Conservation (phyloP, 768 basidiomycete species). For the Russula lepida region DNA sequence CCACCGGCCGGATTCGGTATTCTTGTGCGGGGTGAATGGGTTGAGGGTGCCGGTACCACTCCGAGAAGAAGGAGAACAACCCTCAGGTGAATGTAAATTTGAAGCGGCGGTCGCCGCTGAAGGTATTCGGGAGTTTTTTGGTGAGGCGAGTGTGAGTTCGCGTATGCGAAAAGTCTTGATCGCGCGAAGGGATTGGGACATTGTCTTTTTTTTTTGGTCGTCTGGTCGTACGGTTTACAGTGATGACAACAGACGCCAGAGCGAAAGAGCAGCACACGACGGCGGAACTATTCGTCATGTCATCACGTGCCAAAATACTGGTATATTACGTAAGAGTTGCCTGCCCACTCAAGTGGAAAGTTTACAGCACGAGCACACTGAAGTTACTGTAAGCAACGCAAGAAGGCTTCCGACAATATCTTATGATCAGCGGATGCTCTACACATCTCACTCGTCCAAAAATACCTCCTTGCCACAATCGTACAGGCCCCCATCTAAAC, state of each 20-base stretch:
- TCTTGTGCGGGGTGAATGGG: conserved; percentile 61
- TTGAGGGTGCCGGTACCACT: conserved; percentile 32
- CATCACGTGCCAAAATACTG: conserved; percentile 2
- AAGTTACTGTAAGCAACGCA: background rate
- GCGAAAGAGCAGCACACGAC: background rate
- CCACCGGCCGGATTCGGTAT: conserved; percentile 57
- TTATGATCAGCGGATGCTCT: conserved; percentile 58
- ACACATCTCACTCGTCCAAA: conserved; percentile 81
- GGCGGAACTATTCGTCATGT: background rate
- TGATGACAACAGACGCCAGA: background rate
- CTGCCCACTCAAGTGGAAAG: conserved; percentile 9
- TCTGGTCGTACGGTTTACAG: background rate
- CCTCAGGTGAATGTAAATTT: conserved; percentile 5
- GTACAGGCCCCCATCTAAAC: conserved; percentile 62
- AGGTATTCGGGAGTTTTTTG: conserved; percentile 28
- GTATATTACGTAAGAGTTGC: background rate
- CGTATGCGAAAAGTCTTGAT: conserved; percentile 40
- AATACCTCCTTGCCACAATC: conserved; percentile 92
- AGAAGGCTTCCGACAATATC: conserved; percentile 38
- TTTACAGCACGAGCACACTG: conserved; percentile 3
- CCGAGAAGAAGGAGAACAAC: conserved; percentile 1
- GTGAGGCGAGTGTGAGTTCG: conserved; percentile 33
- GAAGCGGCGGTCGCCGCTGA: conserved; percentile 26
- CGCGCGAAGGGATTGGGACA: conserved; percentile 26
- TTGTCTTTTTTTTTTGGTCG: background rate